Evolutionary conservation across 2,329 filamentous ascomycete species (phyloP), one percentile per base, ranked within the genome.

Genomic region (Allantophomopsis lycopodina): DNA sequence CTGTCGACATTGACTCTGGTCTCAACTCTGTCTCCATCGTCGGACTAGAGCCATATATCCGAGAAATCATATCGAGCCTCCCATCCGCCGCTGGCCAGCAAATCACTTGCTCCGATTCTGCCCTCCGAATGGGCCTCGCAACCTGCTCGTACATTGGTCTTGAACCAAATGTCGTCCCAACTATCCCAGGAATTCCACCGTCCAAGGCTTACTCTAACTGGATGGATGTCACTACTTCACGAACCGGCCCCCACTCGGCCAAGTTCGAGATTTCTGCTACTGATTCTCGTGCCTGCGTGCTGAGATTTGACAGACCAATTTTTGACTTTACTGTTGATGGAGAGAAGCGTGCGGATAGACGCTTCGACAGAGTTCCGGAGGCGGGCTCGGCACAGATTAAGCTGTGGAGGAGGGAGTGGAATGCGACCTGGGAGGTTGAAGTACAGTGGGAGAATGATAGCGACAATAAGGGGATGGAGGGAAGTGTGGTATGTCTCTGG

Each of bases 341-440:
- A 39, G 73, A 71, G 20, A 64, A 65, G 1, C 59, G 66, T 17
- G 70, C 72, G 46, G 74, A 83, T 52, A 61, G 68, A 17, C 73
- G 81, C 35, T 85, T 86, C 55, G 72, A 78, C 14, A 63, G 69
- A 34, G 70, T 76, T 5, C 72, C 76, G 1, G 65, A 74, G 7
- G 66, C 68, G 11, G 83, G 83, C 1, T 68, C 82, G 41, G 68
- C 67, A 33, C 73, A 80, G 44, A 68, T 94, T 39, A 73, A 80
- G 42, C 69, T 96, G 10, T 95, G 88, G 81, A 82, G 83, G 47
- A 71, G 91, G 28, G 74, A 79, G 30, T 94, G 85, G 79, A 71
- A 76, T 36, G 74, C 75, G 20, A 70, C 71, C 3, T 95, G 88
- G 84, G 69, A 70, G 13, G 79, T 58, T 4, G 75, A 83, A 49